Evolutionary conservation across 2,329 filamentous ascomycete species (phyloP), one percentile per base, ranked within the genome.

Genomic region (Fonsecaea monophora): DNA sequence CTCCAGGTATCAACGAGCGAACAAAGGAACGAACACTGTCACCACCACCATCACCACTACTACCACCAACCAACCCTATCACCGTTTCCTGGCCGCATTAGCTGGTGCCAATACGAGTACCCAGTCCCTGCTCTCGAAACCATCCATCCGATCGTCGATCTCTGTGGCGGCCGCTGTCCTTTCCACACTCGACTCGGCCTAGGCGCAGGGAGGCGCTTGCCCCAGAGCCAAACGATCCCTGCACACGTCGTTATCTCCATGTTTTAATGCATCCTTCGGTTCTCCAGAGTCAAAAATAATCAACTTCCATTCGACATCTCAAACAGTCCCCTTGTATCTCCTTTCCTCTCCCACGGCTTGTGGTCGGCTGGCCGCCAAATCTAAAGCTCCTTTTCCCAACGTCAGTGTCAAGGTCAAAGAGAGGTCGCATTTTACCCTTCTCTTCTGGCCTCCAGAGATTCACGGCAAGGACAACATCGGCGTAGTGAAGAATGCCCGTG

Each of bases 401-500:
- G 3, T 50, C 18, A 12, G 45, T 25, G 18, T 50, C 18, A 25
- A 50, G 45, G 45, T 25, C 18, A 25, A 50, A 50, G 45, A 21
- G 7, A 50, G 45, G 45, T 10, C 45, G 45, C 45, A 50, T 50
- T 21, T 8, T 25, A 25, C 18, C 5, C 45, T 50, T 18, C 40
- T 18, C 40, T 3, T 12, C 4, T 9, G 4, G 6, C 8, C 30
- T 42, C 21, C 35, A n/a, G 55, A n/a, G 55, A 30, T 42, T n/a
- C 35, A 42, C 10, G 55, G 55, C 37, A 58, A 37, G 55, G 55
- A 32, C 37, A 45, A 18, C 40, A 40, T 42, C 34, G 9, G 40
- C 15, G 40, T 42, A 40, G 57, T 60, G 21, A 60, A 60, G 57
- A 60, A 60, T 60, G 57, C 40, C 57, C 57, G 18, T 50, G 40